phyloP scores from a whole-genome alignment of 1,139 yeast genomes.

The Protomyces lactucae-debilis region DNA sequence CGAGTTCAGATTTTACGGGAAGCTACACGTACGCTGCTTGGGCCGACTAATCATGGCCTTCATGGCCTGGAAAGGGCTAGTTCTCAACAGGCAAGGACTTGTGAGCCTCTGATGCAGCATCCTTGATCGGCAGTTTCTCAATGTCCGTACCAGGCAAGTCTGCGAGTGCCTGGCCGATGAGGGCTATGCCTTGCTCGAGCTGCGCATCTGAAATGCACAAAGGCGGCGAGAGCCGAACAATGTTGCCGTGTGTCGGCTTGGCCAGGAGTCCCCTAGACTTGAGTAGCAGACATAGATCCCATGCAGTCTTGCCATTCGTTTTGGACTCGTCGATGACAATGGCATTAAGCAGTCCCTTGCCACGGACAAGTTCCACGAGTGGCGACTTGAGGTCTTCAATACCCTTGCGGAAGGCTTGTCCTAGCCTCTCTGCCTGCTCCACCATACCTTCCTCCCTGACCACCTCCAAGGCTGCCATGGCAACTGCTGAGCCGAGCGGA shows the following conservation, averaged over 20 bases:
- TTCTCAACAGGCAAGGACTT: constrained; percentile 14
- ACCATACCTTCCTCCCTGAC: constrained; percentile 82
- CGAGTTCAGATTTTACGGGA: neutral
- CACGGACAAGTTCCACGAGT: constrained; percentile 84
- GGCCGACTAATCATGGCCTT: no score
- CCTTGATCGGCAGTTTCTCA: constrained; percentile 1
- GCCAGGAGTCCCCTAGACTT: constrained; percentile 86
- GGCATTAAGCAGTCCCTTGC: constrained; percentile 83
- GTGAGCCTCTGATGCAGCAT: constrained; percentile 15
- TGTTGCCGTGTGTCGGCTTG: constrained; percentile 94
- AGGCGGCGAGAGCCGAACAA: constrained; percentile 95
- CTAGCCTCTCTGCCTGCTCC: constrained; percentile 68
- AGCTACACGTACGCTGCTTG: no score
- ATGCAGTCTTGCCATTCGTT: constrained; percentile 86
- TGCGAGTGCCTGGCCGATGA: constrained; percentile 58
- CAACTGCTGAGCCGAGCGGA: constrained; percentile 90
- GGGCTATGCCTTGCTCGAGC: constrained; percentile 69
- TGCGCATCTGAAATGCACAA: constrained; percentile 85
- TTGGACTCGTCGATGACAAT: constrained; percentile 81
- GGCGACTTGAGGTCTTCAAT: constrained; percentile 57
- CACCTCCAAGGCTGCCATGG: constrained; percentile 89
- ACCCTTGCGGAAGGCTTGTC: constrained; percentile 64
- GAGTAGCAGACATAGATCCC: constrained; percentile 92
- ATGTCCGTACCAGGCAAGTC: constrained; percentile 52
- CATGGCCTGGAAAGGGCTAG: neutral